Evolutionary conservation across 192 early-diverging fungal species (phyloP).

Genomic region (Geranomyces variabilis): DNA sequence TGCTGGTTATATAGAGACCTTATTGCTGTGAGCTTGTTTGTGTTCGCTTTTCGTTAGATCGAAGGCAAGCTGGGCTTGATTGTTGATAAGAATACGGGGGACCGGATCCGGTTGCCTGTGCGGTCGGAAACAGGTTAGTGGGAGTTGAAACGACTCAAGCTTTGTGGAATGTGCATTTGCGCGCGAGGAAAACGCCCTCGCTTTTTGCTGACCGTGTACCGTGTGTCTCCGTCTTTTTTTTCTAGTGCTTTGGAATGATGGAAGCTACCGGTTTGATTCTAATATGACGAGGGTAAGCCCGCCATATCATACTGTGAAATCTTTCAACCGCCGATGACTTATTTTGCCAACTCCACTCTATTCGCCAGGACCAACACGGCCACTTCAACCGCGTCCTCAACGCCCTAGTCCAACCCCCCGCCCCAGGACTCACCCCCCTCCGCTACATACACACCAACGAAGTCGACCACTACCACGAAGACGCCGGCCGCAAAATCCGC

Average conservation of each 20-base stretch:
- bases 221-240: slow-evolving; percentile 2
- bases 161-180: too few relatives aligned
- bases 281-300: slow-evolving; percentile 74
- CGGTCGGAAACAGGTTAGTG: slow-evolving; percentile 60
- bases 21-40: too few relatives aligned
- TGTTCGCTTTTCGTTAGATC: too few relatives aligned
- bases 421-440: slow-evolving; percentile 19
- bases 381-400: slow-evolving; percentile 84
- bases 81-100: slow-evolving; percentile 64
- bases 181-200: too few relatives aligned
- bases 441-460: slow-evolving; percentile 78
- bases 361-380: slow-evolving; percentile 80
- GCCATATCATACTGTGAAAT: too few relatives aligned
- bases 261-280: slow-evolving; percentile 69
- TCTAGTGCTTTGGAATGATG: slow-evolving; percentile 18
- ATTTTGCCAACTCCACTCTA: too few relatives aligned
- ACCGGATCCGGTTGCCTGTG: slow-evolving; percentile 68
- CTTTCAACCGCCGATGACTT: too few relatives aligned
- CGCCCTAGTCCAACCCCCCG: slow-evolving; percentile 53
- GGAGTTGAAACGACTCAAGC: too few relatives aligned
- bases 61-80: slow-evolving; percentile 91
- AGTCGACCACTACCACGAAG: slow-evolving; percentile 61
- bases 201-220: too few relatives aligned
- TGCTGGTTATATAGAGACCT: too few relatives aligned
- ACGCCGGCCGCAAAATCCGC: slow-evolving; percentile 24